Percentiles rank a stretch among this genome's conserved stretches.
phyloP scores from a whole-genome alignment of 805 yeast genomes.

The Lipomyces starkeyi region DNA sequence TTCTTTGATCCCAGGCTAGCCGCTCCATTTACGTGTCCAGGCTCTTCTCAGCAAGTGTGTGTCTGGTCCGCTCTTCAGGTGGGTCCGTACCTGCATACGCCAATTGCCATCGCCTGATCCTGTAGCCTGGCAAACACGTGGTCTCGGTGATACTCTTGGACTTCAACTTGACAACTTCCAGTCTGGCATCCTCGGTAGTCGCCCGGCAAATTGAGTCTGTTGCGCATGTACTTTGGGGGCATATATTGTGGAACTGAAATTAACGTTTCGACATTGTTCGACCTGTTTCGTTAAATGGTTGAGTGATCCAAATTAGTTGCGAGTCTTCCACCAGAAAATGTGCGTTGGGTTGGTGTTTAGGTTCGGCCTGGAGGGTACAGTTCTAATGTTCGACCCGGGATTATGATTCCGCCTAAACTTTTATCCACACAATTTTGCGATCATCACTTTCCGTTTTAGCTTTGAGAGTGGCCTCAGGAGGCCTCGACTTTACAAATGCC shows the following conservation, averaged over 20 bases:
- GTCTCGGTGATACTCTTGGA: no score
- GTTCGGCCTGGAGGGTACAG: neutral
- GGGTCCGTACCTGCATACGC: neutral
- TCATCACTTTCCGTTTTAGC: neutral
- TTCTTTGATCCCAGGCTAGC: neutral
- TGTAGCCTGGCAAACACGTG: neutral
- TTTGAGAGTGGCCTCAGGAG: neutral
- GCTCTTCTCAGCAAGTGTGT: neutral
- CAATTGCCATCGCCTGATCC: neutral
- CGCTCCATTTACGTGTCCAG: neutral
- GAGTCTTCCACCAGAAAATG: neutral
- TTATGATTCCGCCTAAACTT: neutral
- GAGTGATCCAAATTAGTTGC: neutral
- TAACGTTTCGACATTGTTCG: no score
- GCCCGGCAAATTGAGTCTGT: no score
- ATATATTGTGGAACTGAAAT: neutral
- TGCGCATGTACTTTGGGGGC: neutral
- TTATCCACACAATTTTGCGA: no score
- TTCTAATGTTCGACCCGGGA: neutral
- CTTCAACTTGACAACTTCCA: no score
- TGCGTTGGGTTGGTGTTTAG: neutral
- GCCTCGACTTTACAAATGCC: neutral
- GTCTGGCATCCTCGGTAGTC: no score
- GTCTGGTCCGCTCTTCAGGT: neutral
- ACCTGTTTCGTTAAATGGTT: no score